These are phyloP conservation scores for Delonix regia DNA, from an alignment of 306 rosid genomes.

Conservation along the genomic window DNA sequence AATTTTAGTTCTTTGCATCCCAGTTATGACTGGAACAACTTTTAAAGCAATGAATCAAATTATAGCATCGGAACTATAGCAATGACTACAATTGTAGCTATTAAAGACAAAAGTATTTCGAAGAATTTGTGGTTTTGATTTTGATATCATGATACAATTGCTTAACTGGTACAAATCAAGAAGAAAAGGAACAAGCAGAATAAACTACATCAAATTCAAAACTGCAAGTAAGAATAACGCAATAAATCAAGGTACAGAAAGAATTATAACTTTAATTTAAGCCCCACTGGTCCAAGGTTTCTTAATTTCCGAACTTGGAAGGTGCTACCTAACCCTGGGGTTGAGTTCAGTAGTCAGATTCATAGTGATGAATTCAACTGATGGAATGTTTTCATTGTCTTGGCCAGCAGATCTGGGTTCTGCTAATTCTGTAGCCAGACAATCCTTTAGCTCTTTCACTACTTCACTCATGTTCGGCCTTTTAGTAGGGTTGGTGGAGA, in stretches of 20 bases:
- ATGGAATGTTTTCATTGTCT: background rate
- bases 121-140: background rate
- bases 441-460: slow-evolving; percentile 49
- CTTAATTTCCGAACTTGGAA: background rate
- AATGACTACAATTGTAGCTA: too few species aligned
- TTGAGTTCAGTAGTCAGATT: slow-evolving; percentile 16
- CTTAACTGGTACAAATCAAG: background rate
- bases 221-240: background rate
- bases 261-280: slow-evolving; percentile 8
- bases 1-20: too few species aligned
- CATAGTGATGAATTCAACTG: background rate
- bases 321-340: slow-evolving; percentile 36
- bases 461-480: slow-evolving; percentile 62
- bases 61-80: too few species aligned
- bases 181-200: background rate
- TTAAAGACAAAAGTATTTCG: too few species aligned
- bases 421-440: slow-evolving; percentile 43
- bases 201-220: background rate
- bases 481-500: slow-evolving; percentile 6
- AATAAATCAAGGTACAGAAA: background rate
- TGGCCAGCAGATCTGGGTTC: background rate
- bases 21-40: too few species aligned
- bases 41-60: too few species aligned
- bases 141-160: background rate
- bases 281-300: slow-evolving; percentile 21